Conservation (phyloP, 2,329 filamentous ascomycete species). For the Chalara sp. region DNA sequence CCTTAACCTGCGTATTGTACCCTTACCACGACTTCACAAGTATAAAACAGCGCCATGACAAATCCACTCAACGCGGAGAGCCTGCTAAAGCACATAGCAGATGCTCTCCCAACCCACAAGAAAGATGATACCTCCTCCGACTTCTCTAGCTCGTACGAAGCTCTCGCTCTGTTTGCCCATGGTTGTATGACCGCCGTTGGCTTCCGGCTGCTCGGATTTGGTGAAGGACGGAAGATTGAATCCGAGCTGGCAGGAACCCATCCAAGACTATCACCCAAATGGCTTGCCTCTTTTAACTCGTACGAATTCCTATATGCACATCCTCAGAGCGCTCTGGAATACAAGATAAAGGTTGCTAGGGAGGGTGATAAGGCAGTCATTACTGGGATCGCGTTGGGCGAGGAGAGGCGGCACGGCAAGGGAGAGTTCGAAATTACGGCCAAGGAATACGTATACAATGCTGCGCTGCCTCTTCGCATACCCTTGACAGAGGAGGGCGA, state of each 20-base stretch:
- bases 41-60: conserved; percentile 15
- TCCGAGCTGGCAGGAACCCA: conserved; percentile 49
- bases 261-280: conserved; percentile 63
- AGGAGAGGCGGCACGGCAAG: conserved; percentile 59
- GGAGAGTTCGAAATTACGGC: conserved; percentile 67
- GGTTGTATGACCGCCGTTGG: conserved; percentile 74
- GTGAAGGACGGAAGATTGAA: conserved; percentile 70
- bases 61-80: conserved; percentile 35
- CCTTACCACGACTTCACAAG: neutral
- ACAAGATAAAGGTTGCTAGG: conserved; percentile 73
- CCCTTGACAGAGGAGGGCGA: conserved; percentile 39
- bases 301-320: conserved; percentile 85
- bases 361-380: conserved; percentile 81
- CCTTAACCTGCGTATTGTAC: neutral
- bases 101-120: conserved; percentile 49
- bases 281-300: conserved; percentile 68
- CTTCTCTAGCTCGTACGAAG: conserved; percentile 70
- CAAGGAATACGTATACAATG: conserved; percentile 66
- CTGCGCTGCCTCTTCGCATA: conserved; percentile 50
- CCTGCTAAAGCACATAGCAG: conserved; percentile 50
- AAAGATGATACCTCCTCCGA: conserved; percentile 50
- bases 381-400: conserved; percentile 69
- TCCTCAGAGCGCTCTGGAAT: conserved; percentile 76
- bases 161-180: conserved; percentile 76
- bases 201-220: conserved; percentile 77